phyloP scores from a whole-genome alignment of 192 early-diverging fungal genomes.

The Allomyces macrogynus region DNA sequence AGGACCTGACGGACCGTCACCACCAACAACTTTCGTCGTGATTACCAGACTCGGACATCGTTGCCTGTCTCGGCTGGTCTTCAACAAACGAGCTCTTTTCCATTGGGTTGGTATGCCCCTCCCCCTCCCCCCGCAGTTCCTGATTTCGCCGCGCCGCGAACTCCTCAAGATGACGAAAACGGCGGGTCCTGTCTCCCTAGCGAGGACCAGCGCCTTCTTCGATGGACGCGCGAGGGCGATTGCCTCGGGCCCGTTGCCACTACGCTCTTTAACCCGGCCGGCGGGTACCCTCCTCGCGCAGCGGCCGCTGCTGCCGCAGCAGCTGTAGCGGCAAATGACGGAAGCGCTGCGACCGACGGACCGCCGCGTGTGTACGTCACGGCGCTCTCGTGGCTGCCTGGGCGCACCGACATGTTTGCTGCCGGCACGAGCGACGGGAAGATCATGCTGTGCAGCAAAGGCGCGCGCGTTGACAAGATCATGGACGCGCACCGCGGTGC shows the following conservation, averaged over 20 bases:
- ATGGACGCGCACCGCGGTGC: conserved; percentile 38
- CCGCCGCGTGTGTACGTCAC: conserved; percentile 4
- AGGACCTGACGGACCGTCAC: too few species aligned
- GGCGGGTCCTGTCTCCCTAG: conserved; percentile 3
- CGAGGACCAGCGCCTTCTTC: conserved; percentile 25
- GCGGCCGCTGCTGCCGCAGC: conserved; percentile 3
- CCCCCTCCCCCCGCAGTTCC: neutral
- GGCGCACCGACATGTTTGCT: neutral
- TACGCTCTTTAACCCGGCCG: conserved; percentile 7
- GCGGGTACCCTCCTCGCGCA: too few species aligned
- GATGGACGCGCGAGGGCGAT: conserved; percentile 35
- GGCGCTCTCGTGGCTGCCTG: neutral
- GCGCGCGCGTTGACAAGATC: conserved; percentile 26
- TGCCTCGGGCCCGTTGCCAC: conserved; percentile 12
- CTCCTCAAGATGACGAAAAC: conserved; percentile 1
- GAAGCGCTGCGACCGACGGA: neutral
- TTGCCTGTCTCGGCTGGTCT: conserved; percentile 31
- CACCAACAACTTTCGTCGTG: too few species aligned
- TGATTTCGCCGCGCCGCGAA: neutral
- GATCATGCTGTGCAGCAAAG: conserved; percentile 28
- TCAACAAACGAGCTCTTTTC: conserved; percentile 35
- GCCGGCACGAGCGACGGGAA: conserved; percentile 11
- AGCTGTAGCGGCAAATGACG: conserved; percentile 1
- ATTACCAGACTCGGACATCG: conserved; percentile 23
- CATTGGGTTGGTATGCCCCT: conserved; percentile 19